Evolutionary conservation across 2,329 filamentous ascomycete species (phyloP).

Genomic region (Pestalotiopsis sp.): DNA sequence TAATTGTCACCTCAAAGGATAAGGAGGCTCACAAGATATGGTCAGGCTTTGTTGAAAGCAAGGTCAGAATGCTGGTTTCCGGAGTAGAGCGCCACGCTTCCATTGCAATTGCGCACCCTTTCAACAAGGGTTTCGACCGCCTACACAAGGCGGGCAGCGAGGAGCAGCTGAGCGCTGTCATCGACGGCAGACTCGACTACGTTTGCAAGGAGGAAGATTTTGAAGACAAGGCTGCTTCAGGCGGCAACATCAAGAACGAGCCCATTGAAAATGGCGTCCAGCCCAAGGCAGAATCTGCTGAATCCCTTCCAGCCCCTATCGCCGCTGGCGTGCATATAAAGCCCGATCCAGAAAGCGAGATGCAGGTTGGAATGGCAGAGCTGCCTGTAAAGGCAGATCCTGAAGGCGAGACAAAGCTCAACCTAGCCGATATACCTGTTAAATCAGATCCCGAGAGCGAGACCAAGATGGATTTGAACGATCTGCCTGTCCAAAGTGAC

Average conservation of each 20-base stretch:
- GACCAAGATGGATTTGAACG: constrained; percentile 21
- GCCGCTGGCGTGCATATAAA: constrained; percentile 4
- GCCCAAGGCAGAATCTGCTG: background rate
- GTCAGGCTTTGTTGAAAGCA: constrained; percentile 93
- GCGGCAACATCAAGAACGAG: constrained; percentile 19
- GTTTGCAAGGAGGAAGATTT: constrained; percentile 37
- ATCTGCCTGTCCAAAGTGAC: constrained; percentile 26
- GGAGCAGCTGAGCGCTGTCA: constrained; percentile 54
- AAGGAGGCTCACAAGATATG: constrained; percentile 86
- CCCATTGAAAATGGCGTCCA: constrained; percentile 17
- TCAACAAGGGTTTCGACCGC: constrained; percentile 90
- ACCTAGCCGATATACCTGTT: constrained; percentile 13
- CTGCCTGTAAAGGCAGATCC: constrained; percentile 2
- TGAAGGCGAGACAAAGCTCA: constrained; percentile 15
- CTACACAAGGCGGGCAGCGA: constrained; percentile 69
- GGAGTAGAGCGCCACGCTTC: constrained; percentile 79
- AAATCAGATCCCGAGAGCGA: constrained; percentile 29
- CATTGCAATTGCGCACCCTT: constrained; percentile 84
- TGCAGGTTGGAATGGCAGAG: constrained; percentile 20
- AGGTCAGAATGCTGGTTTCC: constrained; percentile 82
- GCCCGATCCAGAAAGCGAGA: background rate
- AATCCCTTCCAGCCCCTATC: background rate
- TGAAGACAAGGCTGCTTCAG: constrained; percentile 1
- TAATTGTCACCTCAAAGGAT: constrained; percentile 79
- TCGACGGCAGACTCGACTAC: constrained; percentile 54